Percentiles rank a stretch among this genome's conserved stretches.
These are phyloP conservation scores for Echeveria elegans DNA, from an alignment of 164 flowering plant species.

Conservation along the genomic window DNA sequence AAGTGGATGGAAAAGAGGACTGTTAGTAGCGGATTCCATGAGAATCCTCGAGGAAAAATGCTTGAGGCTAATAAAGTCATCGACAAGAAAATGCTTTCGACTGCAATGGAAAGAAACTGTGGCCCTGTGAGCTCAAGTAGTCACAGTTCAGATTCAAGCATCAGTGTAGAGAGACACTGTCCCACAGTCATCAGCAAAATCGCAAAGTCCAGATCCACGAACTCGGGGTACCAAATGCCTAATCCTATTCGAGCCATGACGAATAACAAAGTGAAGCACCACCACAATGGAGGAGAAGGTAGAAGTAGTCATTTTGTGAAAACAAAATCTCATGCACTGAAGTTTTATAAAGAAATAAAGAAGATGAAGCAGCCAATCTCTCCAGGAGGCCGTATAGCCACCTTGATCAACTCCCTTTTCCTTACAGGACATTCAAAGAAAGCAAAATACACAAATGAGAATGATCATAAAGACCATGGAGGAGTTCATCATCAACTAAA, in stretches of 20 bases:
- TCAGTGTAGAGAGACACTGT: background rate
- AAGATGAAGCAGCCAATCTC: conserved; percentile 7
- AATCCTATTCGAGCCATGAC: background rate
- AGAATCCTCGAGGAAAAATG: background rate
- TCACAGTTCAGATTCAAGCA: background rate
- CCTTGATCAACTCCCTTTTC: conserved; percentile 7
- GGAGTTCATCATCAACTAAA: background rate
- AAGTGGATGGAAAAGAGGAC: conserved; percentile 6
- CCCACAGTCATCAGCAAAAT: background rate
- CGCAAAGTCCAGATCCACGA: conserved; percentile 1
- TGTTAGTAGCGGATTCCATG: background rate
- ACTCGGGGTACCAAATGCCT: conserved; percentile 1
- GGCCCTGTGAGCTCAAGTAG: background rate
- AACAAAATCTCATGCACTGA: conserved; percentile 5
- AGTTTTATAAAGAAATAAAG: conserved; percentile 2
- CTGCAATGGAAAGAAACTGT: background rate
- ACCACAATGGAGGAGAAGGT: background rate
- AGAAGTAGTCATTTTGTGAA: conserved; percentile 1
- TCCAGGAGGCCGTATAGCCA: conserved; percentile 2
- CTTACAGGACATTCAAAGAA: background rate
- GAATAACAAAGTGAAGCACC: background rate
- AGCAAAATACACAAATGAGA: background rate
- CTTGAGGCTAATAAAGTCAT: background rate
- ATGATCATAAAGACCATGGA: background rate
- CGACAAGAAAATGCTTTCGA: background rate